Base-by-base conservation (phyloP, 768 basidiomycete genomes). In the Auriscalpium orientale region DNA sequence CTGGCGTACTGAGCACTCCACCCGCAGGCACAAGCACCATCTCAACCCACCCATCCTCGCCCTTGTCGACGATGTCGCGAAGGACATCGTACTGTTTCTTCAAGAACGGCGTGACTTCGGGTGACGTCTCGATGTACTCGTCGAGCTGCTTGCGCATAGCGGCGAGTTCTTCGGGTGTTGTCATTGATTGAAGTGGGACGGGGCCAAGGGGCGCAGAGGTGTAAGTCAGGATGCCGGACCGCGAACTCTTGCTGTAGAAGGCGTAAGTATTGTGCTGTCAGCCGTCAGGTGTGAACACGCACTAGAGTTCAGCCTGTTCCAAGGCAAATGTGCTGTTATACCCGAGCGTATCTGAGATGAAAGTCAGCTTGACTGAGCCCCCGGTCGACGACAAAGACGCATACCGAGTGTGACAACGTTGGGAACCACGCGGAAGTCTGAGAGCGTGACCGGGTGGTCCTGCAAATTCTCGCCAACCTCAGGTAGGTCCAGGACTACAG, bases 381-480 rank as follows among this genome's bases (percentile, higher is more conserved):
- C 11, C n/a, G 28, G 21, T 21, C 11, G 40, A 20, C 20, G 8
- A 34, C 37, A 13, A 15, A 10, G 21, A 13, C 35, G n/a, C 53
- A 43, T 50, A 60, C 59, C 59, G n/a, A 60, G 57, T 11, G 59
- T 58, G 46, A 43, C 54, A 38, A 58, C 35, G 18, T 52, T 55
- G 9, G 56, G 34, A 35, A 53, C 56, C 16, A 58, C 52, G 28
- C 18, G 54, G 40, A 58, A 58, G 54, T 60, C 59, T 1, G 59
- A 60, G 22, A 60, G 57, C 38, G 59, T 52, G 43, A 60, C 59
- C 1, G 57, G 59, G 18, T 60, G 60, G 38, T 62, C 60, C 47
- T 56, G 60, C 36, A 62, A 22, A 34, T 62, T 62, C 46, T 62
- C 60, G 44, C 55, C 53, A 33, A 62, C 44, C 50, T 58, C 59